phyloP scores from a whole-genome alignment of 1,284 basidiomycete species.

The Baeospora myosura region DNA sequence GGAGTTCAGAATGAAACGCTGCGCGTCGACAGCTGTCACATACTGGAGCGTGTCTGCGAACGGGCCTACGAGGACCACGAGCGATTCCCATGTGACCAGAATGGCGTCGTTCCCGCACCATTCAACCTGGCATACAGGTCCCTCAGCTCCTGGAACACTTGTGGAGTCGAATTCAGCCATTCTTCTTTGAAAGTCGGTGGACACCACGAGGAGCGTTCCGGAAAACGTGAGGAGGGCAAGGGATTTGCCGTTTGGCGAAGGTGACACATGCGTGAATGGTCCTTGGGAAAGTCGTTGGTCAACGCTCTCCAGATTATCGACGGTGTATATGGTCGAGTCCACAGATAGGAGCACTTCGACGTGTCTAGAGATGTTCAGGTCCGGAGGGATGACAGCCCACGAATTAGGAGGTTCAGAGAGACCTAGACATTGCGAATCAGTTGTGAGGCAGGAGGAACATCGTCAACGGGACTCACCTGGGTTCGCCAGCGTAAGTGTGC shows the following conservation, averaged over 20 bases:
- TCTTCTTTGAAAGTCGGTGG: conserved; percentile 84
- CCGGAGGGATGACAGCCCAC: conserved; percentile 85
- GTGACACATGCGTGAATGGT: conserved; percentile 81
- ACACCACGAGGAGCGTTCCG: conserved; percentile 85
- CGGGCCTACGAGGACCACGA: conserved; percentile 84
- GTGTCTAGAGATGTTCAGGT: conserved; percentile 79
- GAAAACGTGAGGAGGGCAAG: conserved; percentile 76
- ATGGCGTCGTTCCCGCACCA: conserved; percentile 99
- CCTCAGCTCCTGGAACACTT: conserved; percentile 41
- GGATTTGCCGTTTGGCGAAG: conserved; percentile 91
- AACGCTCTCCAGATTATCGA: conserved; percentile 80
- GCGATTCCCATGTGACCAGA: conserved; percentile 76
- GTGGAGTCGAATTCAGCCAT: conserved; percentile 80
- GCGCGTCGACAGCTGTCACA: conserved; percentile 21
- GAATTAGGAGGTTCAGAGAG: conserved; percentile 71
- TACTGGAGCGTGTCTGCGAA: conserved; percentile 84
- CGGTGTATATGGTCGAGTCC: conserved; percentile 68
- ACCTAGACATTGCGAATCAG: conserved; percentile 30
- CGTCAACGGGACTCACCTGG: conserved; percentile 44
- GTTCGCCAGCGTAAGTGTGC: conserved; percentile 60
- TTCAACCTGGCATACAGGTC: conserved; percentile 62
- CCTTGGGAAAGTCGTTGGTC: conserved; percentile 88
- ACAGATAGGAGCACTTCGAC: conserved; percentile 81
- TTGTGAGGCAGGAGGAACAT: neutral
- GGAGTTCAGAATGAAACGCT: conserved; percentile 4